These are phyloP conservation scores for Neonectria sp. DNA, from an alignment of 2,329 filamentous ascomycete species.

Conservation along the genomic window DNA sequence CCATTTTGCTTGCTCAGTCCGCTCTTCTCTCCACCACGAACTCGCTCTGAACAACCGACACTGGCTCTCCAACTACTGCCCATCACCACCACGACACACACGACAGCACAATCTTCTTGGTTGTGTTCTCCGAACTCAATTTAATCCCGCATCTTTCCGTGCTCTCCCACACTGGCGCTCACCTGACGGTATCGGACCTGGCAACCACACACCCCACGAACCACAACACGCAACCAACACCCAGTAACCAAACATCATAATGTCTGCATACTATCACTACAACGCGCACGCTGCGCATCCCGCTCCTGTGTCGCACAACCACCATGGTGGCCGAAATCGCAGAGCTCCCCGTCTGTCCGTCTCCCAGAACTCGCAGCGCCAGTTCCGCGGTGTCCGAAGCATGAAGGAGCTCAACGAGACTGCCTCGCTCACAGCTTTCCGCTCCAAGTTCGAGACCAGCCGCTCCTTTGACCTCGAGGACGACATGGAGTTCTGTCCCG, in stretches of 20 bases:
- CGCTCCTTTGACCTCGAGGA: conserved; percentile 97
- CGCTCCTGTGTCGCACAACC: conserved; percentile 77
- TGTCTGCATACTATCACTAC: conserved; percentile 77
- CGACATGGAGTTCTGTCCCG: conserved; percentile 95
- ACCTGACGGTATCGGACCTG: conserved; percentile 16
- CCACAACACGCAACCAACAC: conserved; percentile 24
- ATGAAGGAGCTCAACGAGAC: conserved; percentile 90
- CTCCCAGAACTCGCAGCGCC: conserved; percentile 86
- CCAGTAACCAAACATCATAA: conserved; percentile 53
- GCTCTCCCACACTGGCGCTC: conserved; percentile 30
- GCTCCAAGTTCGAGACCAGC: conserved; percentile 89
- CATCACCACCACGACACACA: conserved; percentile 29
- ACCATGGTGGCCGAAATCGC: conserved; percentile 88
- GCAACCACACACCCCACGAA: conserved; percentile 7
- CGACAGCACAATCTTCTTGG: conserved; percentile 32
- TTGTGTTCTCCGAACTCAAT: conserved; percentile 37
- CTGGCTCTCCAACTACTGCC: conserved; percentile 34
- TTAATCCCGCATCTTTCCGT: conserved; percentile 50
- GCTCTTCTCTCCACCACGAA: conserved; percentile 24
- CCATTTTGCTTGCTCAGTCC: conserved; percentile 32
- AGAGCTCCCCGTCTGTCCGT: conserved; percentile 86
- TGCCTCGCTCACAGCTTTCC: conserved; percentile 83
- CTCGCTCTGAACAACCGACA: conserved; percentile 26
- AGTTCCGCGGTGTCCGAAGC: conserved; percentile 87
- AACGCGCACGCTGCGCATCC: conserved; percentile 72